phyloP scores from a whole-genome alignment of 805 yeast genomes.

The Grigorovia jiainica region DNA sequence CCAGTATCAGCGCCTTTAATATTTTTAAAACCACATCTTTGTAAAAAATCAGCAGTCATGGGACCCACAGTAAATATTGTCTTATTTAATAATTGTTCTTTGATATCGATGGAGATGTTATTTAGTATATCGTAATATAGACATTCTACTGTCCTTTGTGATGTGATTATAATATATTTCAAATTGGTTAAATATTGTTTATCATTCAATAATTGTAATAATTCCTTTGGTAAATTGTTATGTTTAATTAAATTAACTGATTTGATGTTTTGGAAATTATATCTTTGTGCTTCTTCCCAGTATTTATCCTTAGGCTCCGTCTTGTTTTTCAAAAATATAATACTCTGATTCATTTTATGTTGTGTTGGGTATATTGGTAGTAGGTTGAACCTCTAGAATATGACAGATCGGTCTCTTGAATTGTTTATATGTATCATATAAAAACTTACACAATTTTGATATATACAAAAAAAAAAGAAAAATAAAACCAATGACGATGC shows the following conservation, averaged over 20 bases:
- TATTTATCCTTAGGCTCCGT: constrained; percentile 66
- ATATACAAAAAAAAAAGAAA: too few species aligned
- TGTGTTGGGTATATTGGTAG: too few species aligned
- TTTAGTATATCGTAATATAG: constrained; percentile 38
- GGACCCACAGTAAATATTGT: constrained; percentile 87
- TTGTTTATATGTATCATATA: too few species aligned
- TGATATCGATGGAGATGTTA: constrained; percentile 7
- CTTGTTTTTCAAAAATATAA: constrained; percentile 59
- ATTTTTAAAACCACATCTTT: constrained; percentile 52
- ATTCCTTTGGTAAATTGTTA: constrained; percentile 35
- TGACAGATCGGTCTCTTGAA: too few species aligned
- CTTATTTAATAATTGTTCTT: constrained; percentile 32
- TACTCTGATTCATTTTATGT: constrained; percentile 5
- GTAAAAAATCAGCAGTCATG: constrained; percentile 58
- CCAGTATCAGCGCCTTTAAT: constrained; percentile 68
- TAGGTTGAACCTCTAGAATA: too few species aligned
- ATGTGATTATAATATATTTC: constrained; percentile 64
- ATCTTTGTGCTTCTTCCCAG: constrained; percentile 31
- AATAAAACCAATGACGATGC: too few species aligned
- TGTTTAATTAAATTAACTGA: constrained; percentile 75
- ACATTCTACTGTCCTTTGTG: constrained; percentile 87
- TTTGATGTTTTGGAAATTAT: constrained; percentile 32
- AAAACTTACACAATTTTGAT: too few species aligned
- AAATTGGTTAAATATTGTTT: constrained; percentile 32
- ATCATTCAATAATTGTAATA: constrained; percentile 37